Percentiles rank a stretch among this genome's conserved stretches.
Conservation (phyloP, 805 yeast species). For the Citeromyces matritensis region DNA sequence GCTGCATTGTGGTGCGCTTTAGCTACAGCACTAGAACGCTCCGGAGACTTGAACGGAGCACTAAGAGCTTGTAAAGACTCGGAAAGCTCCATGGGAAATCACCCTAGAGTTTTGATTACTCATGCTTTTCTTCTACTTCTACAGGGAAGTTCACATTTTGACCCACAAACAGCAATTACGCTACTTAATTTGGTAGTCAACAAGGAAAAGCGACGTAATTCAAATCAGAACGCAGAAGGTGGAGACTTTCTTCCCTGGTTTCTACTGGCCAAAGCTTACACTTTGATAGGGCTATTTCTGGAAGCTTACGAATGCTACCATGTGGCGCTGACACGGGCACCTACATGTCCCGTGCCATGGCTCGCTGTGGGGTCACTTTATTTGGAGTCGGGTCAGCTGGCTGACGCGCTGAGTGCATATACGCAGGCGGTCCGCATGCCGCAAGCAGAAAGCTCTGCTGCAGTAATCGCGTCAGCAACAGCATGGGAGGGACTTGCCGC, state of each 20-base stretch:
- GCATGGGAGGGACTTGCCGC: slow-evolving; percentile 56
- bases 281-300: slow-evolving; percentile 26
- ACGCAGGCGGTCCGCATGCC: slow-evolving; percentile 46
- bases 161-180: slow-evolving; percentile 19
- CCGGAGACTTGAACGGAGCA: slow-evolving; percentile 32
- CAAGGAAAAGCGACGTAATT: slow-evolving; percentile 9
- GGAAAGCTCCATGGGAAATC: slow-evolving; percentile 24
- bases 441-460: slow-evolving; percentile 26
- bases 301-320: slow-evolving; percentile 42
- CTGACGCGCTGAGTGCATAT: slow-evolving; percentile 54
- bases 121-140: slow-evolving; percentile 33
- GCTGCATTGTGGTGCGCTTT: slow-evolving; percentile 38
- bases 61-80: slow-evolving; percentile 33
- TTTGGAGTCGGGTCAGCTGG: slow-evolving; percentile 39
- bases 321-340: slow-evolving; percentile 34
- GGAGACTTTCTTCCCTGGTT: slow-evolving; percentile 47
- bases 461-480: slow-evolving; percentile 24
- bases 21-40: slow-evolving; percentile 33
- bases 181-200: slow-evolving; percentile 18
- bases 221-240: slow-evolving; percentile 8
- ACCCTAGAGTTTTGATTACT: slow-evolving; percentile 26
- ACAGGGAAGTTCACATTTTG: slow-evolving; percentile 12
- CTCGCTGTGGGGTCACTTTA: slow-evolving; percentile 49
- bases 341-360: slow-evolving; percentile 48
- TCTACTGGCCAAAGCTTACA: slow-evolving; percentile 36